Evolutionary conservation across 345 rosid genomes (phyloP), one percentile per base, ranked within the genome.

Genomic region (Gossypium turneri): DNA sequence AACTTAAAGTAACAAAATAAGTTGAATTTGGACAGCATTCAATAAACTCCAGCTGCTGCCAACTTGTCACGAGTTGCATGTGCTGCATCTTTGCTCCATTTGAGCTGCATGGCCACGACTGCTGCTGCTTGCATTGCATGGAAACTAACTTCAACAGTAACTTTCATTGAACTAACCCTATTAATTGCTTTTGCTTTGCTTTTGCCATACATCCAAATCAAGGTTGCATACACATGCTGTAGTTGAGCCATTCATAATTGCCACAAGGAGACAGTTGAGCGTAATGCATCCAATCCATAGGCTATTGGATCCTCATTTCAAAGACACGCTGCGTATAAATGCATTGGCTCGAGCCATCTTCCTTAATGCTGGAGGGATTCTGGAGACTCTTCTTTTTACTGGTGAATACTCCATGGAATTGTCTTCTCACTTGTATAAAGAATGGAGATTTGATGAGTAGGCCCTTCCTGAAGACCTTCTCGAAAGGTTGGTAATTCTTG

Each of bases 201-300:
- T 27, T 27, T 27, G 29, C 51, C 3, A 0, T 47, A 15, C 13
- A 2, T 47, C 13, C 3, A 9, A 48, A 48, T 24, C 58, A 25
- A 88, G 94, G 94, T 86, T 90, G 84, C 88, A 86, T 44, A 88
- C 94, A 56, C 92, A 86, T 78, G 90, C 89, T 12, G 85, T 88
- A 1, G 73, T 84, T 1, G 94, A 90, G 85, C 94, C 94, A 12
- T 85, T 86, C 87, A 79, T 90, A 22, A 90, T 90, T 80, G 92
- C 90, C 47, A 82, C 87, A 2, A 83, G 89, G 61, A 88, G 94
- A 80, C 87, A 82, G 45, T 55, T 90, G 75, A 90, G 94, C 19
- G 75, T 50, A 20, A 85, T 88, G 91, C 91, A 90, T 74, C 94
- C 94, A 24, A 73, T 90, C 60, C 84, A 88, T 70, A 73, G 73